These are phyloP conservation scores for Fraxinus quadrangulata DNA, from an alignment of 257 asterid genomes.

Conservation along the genomic window DNA sequence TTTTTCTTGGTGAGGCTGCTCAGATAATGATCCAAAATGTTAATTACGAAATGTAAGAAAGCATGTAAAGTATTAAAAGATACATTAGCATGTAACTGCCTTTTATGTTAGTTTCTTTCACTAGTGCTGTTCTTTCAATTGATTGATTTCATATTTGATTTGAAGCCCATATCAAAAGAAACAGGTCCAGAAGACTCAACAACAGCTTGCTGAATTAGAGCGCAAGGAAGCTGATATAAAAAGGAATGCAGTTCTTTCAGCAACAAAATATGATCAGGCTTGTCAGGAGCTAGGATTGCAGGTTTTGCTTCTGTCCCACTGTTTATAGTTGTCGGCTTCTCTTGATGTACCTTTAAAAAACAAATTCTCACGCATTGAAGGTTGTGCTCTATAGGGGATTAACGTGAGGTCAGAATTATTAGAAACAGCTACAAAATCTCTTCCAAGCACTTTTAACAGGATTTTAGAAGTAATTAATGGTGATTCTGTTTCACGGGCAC, in stretches of 20 bases:
- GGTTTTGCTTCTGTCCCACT: slow-evolving; percentile 43
- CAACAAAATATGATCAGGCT: slow-evolving; percentile 85
- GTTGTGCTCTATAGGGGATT: slow-evolving; percentile 61
- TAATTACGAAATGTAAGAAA: slow-evolving; percentile 83
- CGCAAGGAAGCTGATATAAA: slow-evolving; percentile 89
- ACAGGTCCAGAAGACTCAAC: slow-evolving; percentile 91
- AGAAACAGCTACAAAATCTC: slow-evolving; percentile 71
- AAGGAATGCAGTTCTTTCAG: slow-evolving; percentile 90
- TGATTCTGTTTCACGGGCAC: slow-evolving; percentile 72
- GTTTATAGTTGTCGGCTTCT: not conserved
- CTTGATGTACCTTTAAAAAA: not conserved
- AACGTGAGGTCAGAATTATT: slow-evolving; percentile 80
- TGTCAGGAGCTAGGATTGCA: slow-evolving; percentile 97
- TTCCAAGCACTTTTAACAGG: slow-evolving; percentile 73
- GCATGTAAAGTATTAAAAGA: slow-evolving; percentile 4
- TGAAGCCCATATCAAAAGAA: slow-evolving; percentile 87
- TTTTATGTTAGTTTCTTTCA: not conserved
- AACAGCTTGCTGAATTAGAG: slow-evolving; percentile 85
- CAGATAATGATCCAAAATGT: slow-evolving; percentile 92
- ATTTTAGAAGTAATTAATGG: slow-evolving; percentile 69
- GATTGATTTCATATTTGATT: slow-evolving; percentile 12
- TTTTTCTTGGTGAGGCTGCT: slow-evolving; percentile 95
- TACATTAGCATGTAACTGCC: not conserved
- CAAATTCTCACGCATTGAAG: not conserved
- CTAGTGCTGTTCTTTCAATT: slow-evolving; percentile 8